Evolutionary conservation across 306 rosid species (phyloP), one percentile per base, ranked within the genome.

Genomic region (Casuarina glauca): DNA sequence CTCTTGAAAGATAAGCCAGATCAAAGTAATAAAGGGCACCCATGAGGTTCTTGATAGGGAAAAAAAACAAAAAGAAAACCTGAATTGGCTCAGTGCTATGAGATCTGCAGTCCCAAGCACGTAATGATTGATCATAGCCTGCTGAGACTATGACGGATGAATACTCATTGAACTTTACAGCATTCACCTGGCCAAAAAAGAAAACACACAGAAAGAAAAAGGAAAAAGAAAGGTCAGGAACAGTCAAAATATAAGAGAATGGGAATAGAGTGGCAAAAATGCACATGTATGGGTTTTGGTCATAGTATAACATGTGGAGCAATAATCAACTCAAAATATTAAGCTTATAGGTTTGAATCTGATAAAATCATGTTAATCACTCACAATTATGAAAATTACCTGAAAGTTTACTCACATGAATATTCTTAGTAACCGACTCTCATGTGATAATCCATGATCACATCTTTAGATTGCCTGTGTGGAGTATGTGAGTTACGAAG

Each of bases 101-200:
- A 75, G 99, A 96, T 86, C 93, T 86, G 81, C 96, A 91, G 84
- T 93, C 97, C 99, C 97, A 93, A 84, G 93, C 96, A 54, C 94
- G 94, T 89, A 96, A 75, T 0, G 97, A 96, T 83, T 91, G 97
- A 84, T 96, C 94, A 86, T 89, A 96, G 44, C 99, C 93, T 1
- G 97, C 94, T 20, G 97, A 96, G 80, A 96, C 99, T 41, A 93
- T 88, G 12, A 95, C 88, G 60, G 97, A 93, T 0, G 90, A 81
- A 73, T 91, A 85, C 83, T 93, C 94, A 62, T 85, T 93, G 85
- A 91, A 93, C 81, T 93, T 92, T 13, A 93, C 94, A 73, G 91
- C 94, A 87, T 95, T 89, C 75, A 91, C 97, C 93, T 93, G 32
- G 39, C 67, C 12, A 79, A 74, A 79, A 12, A 41, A 9, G 8